Evolutionary conservation across 2,329 filamentous ascomycete genomes (phyloP), one percentile per base, ranked within the genome.

Genomic region (Beauveria asiatica): DNA sequence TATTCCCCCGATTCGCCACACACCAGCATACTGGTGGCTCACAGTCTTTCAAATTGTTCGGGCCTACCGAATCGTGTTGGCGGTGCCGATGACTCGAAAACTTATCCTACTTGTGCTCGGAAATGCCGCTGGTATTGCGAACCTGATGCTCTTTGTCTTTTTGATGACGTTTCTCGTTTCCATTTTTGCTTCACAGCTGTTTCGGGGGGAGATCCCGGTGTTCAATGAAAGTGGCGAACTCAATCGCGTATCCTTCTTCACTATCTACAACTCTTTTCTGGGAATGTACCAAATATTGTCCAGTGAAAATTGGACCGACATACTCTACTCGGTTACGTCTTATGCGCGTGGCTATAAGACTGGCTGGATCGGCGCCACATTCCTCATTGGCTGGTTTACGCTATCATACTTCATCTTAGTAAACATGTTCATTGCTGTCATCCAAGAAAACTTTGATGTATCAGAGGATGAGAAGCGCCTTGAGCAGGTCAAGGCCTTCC

Each of bases 351-450:
- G 70, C 6, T 84, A 80, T 65, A 80, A 86, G 44, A 95, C 90
- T n/a, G 83, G 89, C 9, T 97, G 94, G 93, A 92, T 97, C 60
- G 92, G 90, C 10, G 92, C 93, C 9, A 81, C 90, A 1, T 97
- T 99, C 67, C 81, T 96, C 66, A 90, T 97, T 64, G 82, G 92
- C 65, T 99, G 94, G 94, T 97, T 96, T 73, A 94, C 96, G 61
- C 81, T 99, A 48, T 83, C 92, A 6, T 97, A 95, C 73, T 93
- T 97, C 71, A 96, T 99, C 75, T 83, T 97, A 63, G 77, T 99
- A 77, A 99, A 97, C 70, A 99, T 99, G 94, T 99, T 99, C 79
- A 97, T 99, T 89, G 94, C 94, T 80, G 94, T 99, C 76, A 99
- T 99, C 65, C 94, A 99, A 73, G 94, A 99, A 71, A 99, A 96